Evolutionary conservation across 2,329 filamentous ascomycete species (phyloP).

Genomic region (Ophiosphaerella korrae): DNA sequence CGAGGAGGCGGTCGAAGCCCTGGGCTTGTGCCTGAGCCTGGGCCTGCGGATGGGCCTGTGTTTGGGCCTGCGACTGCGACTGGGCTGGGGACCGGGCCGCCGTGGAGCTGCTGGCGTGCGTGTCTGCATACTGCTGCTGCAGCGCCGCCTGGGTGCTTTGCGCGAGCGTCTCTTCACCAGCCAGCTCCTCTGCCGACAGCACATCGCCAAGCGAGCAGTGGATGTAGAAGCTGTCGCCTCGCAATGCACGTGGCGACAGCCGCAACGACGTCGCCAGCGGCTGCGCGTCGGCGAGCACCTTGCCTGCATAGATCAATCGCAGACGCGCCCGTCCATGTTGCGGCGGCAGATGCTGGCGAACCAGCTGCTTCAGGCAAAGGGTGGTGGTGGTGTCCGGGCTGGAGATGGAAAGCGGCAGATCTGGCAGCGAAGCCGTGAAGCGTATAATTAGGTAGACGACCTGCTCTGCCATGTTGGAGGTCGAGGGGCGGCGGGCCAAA

Average conservation of each 20-base stretch:
- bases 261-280: slow-evolving; percentile 72
- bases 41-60: no score
- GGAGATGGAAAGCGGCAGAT: slow-evolving; percentile 78
- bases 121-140: slow-evolving; percentile 32
- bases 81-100: slow-evolving; percentile 34
- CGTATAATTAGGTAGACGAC: slow-evolving; percentile 80
- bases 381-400: slow-evolving; percentile 72
- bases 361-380: slow-evolving; percentile 78
- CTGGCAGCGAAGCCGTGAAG: slow-evolving; percentile 84
- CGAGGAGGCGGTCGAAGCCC: slow-evolving; percentile 86
- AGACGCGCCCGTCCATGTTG: slow-evolving; percentile 71
- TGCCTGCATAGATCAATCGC: slow-evolving; percentile 88
- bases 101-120: slow-evolving; percentile 19
- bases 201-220: slow-evolving; percentile 90
- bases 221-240: slow-evolving; percentile 72
- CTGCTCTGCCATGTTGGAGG: slow-evolving; percentile 42
- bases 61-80: no score
- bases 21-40: slow-evolving; percentile 64
- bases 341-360: slow-evolving; percentile 72
- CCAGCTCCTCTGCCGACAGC: slow-evolving; percentile 71
- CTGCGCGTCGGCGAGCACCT: slow-evolving; percentile 76
- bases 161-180: slow-evolving; percentile 62
- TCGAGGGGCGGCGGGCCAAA: slow-evolving; percentile 6
- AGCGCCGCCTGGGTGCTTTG: slow-evolving; percentile 48
- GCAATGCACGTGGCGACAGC: slow-evolving; percentile 62